Conservation (phyloP, 768 basidiomycete species). For the Megacollybia marginata region DNA sequence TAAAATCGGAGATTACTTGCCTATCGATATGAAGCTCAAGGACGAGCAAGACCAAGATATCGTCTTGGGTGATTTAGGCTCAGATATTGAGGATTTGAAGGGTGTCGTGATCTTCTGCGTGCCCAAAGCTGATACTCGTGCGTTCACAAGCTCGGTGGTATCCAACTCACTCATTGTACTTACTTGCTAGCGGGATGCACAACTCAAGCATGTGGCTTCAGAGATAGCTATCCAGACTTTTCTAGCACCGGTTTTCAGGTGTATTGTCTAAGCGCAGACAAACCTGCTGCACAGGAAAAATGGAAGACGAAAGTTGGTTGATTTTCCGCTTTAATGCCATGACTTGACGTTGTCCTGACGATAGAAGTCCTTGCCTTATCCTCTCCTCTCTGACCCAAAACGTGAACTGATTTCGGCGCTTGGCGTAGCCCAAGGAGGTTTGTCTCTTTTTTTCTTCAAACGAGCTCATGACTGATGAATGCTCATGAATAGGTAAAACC, state of each 20-base stretch:
- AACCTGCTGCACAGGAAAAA: slow-evolving; percentile 64
- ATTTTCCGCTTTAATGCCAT: not conserved
- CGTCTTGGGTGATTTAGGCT: slow-evolving; percentile 53
- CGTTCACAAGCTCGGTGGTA: too few species aligned
- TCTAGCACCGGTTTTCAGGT: slow-evolving; percentile 59
- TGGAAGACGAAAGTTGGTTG: slow-evolving; percentile 77
- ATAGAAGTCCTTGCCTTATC: slow-evolving; percentile 80
- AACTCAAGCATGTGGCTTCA: slow-evolving; percentile 86
- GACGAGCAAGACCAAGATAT: slow-evolving; percentile 82
- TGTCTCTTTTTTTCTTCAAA: too few species aligned
- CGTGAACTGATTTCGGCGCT: slow-evolving; percentile 70
- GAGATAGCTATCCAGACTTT: slow-evolving; percentile 78
- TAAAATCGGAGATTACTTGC: slow-evolving; percentile 70
- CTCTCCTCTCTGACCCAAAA: slow-evolving; percentile 86
- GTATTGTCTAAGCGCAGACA: slow-evolving; percentile 81
- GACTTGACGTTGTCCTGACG: not conserved
- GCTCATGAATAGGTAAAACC: slow-evolving; percentile 42
- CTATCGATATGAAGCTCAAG: slow-evolving; percentile 59
- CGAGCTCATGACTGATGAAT: too few species aligned
- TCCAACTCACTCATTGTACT: not conserved
- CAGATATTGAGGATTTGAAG: slow-evolving; percentile 33
- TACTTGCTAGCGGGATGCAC: slow-evolving; percentile 72
- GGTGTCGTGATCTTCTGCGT: slow-evolving; percentile 80
- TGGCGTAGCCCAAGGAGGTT: slow-evolving; percentile 64
- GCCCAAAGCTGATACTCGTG: slow-evolving; percentile 82